Evolutionary conservation across 148 eudicot genomes (phyloP).

Genomic region (Tetragonia tetragonoides): DNA sequence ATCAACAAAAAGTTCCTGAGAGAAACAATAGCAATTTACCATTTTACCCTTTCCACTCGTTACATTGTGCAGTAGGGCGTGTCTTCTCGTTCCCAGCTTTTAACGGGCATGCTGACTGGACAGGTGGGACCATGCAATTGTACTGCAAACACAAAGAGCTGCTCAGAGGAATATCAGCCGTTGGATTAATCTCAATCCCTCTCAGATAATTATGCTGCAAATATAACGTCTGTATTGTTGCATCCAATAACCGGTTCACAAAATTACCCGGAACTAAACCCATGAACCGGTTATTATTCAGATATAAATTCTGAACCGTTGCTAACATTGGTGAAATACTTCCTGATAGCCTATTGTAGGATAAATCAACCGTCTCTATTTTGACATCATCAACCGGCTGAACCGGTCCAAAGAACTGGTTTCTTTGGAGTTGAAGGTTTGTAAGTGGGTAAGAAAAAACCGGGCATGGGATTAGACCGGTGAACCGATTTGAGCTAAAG

Average conservation of each 20-base stretch:
- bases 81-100: slow-evolving; percentile 71
- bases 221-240: slow-evolving; percentile 55
- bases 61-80: slow-evolving; percentile 76
- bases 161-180: slow-evolving; percentile 78
- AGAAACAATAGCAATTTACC: background rate
- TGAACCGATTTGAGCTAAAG: slow-evolving; percentile 66
- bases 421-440: slow-evolving; percentile 63
- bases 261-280: slow-evolving; percentile 62
- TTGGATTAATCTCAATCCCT: slow-evolving; percentile 68
- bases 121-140: slow-evolving; percentile 92
- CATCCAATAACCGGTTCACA: slow-evolving; percentile 62
- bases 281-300: slow-evolving; percentile 80
- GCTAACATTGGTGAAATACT: slow-evolving; percentile 62
- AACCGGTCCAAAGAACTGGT: slow-evolving; percentile 60
- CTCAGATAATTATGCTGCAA: slow-evolving; percentile 85
- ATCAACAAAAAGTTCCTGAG: background rate
- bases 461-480: slow-evolving; percentile 59
- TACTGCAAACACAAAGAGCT: slow-evolving; percentile 81
- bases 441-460: slow-evolving; percentile 57
- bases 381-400: slow-evolving; percentile 45
- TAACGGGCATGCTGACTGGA: slow-evolving; percentile 76
- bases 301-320: slow-evolving; percentile 61
- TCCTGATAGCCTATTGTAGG: slow-evolving; percentile 73
- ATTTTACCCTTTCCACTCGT: slow-evolving; percentile 54
- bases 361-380: slow-evolving; percentile 69